Evolutionary conservation across 139 green algal species (phyloP), one percentile per base, ranked within the genome.

Genomic region (Desmodesmus armatus): DNA sequence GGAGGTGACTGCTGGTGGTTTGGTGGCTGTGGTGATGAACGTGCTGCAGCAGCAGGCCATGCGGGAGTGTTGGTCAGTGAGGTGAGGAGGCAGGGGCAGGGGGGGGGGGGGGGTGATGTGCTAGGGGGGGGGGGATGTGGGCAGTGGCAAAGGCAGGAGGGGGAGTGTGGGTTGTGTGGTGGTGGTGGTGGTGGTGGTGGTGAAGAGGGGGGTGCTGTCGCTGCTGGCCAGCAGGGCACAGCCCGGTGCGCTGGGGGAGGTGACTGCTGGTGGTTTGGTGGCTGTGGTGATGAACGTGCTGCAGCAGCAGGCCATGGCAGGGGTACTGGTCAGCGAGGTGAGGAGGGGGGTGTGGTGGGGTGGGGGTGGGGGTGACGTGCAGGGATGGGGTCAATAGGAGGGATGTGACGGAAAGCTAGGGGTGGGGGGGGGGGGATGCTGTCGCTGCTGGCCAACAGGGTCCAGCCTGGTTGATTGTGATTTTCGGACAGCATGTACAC

Each of bases 321-420:
- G 90, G 33, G 82, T 91, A 74, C 85, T 92, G 29, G 88, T 85
- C 41, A 67, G 84, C 49, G 84, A 91, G 85, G 88, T 88, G 51
- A 53, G 55, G 19, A 6, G 65, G 1, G 60, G n/a, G 3, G 27
- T n/a, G 60, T 0, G 11, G n/a, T n/a, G n/a, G n/a, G n/a, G n/a
- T n/a, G n/a, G n/a, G n/a, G n/a, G n/a, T n/a, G n/a, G n/a, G n/a
- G n/a, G 53, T n/a, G 19, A 17, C 53, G 17, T n/a, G n/a, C n/a
- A n/a, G n/a, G n/a, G n/a, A n/a, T n/a, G n/a, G n/a, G n/a, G n/a
- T n/a, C n/a, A n/a, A n/a, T n/a, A n/a, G n/a, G n/a, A n/a, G n/a
- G n/a, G n/a, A n/a, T n/a, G n/a, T n/a, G n/a, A n/a, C n/a, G n/a
- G n/a, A n/a, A n/a, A n/a, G n/a, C n/a, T n/a, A n/a, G n/a, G n/a